Percentiles rank a stretch among this genome's conserved stretches.
These are phyloP conservation scores for Pseudodiploospora longispora DNA, from an alignment of 2,329 filamentous ascomycete species.

Conservation along the genomic window DNA sequence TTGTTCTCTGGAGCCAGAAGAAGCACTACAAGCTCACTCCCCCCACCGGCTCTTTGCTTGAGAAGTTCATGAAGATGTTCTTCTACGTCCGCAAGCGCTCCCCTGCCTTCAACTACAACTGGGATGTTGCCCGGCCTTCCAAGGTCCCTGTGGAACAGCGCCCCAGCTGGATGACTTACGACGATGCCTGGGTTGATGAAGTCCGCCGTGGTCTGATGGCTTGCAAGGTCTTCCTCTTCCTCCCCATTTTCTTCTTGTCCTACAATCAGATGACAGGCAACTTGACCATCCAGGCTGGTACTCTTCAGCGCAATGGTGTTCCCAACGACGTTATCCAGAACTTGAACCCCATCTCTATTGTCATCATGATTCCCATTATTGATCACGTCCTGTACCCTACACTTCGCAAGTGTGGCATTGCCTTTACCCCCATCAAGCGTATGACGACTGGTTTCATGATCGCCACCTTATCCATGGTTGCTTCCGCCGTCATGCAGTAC, in stretches of 20 bases:
- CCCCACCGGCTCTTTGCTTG: slow-evolving; percentile 64
- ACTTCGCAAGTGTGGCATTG: slow-evolving; percentile 54
- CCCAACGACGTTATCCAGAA: slow-evolving; percentile 74
- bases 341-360: slow-evolving; percentile 65
- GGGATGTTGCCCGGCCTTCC: slow-evolving; percentile 63
- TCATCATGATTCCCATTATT: slow-evolving; percentile 66
- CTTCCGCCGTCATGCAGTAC: slow-evolving; percentile 47
- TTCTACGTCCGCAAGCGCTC: slow-evolving; percentile 53
- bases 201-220: slow-evolving; percentile 61
- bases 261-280: slow-evolving; percentile 56
- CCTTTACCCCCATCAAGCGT: slow-evolving; percentile 68
- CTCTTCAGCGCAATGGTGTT: slow-evolving; percentile 59
- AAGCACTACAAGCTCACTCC: slow-evolving; percentile 53
- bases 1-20: slow-evolving; percentile 53
- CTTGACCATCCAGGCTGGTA: slow-evolving; percentile 55
- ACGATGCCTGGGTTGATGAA: slow-evolving; percentile 77
- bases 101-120: slow-evolving; percentile 58
- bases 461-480: slow-evolving; percentile 53
- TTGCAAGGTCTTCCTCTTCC: slow-evolving; percentile 64
- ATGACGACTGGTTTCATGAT: slow-evolving; percentile 64
- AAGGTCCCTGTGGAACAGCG: slow-evolving; percentile 45
- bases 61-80: slow-evolving; percentile 57
- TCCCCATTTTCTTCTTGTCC: slow-evolving; percentile 54
- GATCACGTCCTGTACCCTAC: slow-evolving; percentile 63
- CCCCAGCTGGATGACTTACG: slow-evolving; percentile 71